Percentiles rank a stretch among this genome's conserved stretches.
Conservation (phyloP, 139 green algal genomes). For the Helicosporidium sp. region DNA sequence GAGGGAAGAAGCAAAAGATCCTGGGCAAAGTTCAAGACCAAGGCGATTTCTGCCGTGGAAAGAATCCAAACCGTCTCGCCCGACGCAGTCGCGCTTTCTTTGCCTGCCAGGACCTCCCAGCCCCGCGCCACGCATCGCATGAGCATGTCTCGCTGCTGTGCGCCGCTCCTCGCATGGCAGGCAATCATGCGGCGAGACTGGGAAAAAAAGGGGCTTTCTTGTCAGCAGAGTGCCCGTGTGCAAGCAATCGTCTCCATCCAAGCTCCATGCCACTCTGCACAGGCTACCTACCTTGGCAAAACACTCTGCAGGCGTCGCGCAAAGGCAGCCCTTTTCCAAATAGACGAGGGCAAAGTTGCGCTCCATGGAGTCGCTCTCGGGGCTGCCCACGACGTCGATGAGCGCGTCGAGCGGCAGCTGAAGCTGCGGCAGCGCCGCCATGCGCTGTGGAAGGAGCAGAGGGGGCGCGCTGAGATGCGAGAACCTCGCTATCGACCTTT, state of each 20-base stretch:
- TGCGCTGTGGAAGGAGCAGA: conserved; percentile 11
- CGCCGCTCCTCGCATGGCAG: too few species aligned
- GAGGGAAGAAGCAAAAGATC: too few species aligned
- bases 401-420: conserved; percentile 52
- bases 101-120: neutral
- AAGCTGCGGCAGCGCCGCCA: conserved; percentile 31
- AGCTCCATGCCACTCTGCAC: neutral
- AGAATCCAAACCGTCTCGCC: too few species aligned
- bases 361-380: conserved; percentile 18
- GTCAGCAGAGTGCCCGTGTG: neutral
- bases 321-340: conserved; percentile 42
- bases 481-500: neutral
- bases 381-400: conserved; percentile 20
- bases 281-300: conserved; percentile 15
- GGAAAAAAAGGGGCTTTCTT: neutral
- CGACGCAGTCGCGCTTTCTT: too few species aligned
- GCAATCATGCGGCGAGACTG: neutral
- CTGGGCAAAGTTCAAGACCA: too few species aligned
- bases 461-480: neutral
- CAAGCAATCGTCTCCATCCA: neutral
- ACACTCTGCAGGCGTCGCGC: conserved; percentile 19
- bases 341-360: conserved; percentile 71
- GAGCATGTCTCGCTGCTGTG: conserved; percentile 41
- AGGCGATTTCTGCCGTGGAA: too few species aligned
- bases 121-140: conserved; percentile 14